Base-by-base conservation (phyloP, 208 protist genomes). In the Crithidia fasciculata region DNA sequence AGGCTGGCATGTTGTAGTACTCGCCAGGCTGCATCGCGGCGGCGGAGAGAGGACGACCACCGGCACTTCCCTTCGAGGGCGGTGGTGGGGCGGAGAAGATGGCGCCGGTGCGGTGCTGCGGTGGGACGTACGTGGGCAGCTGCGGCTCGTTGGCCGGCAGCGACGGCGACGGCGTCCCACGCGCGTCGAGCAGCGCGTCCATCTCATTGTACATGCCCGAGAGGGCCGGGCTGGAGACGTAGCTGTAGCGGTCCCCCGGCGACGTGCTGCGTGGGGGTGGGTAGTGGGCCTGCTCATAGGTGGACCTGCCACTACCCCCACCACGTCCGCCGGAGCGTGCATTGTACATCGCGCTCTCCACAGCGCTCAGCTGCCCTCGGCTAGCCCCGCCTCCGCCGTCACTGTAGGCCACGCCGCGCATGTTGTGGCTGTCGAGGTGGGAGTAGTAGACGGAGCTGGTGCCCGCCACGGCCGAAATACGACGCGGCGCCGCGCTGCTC, bases 311-410 rank as follows among this genome's bases (percentile, higher is more conserved):
- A 49, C 45, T 8, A 49, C 45, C 45, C 45, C 45, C 9, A 2
- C 45, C 12, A 13, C 12, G 7, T 0, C 45, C 45, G 45, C 9
- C 45, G 45, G 12, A 49, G 45, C 9, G 12, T 49, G 45, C 45
- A 13, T 49, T 3, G 65, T 61, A 60, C 53, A 70, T 45, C 36
- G 50, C 28, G 53, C 41, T 61, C 41, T 61, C 53, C 53, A 53
- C 18, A 5, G 52, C 41, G 54, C 61, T 52, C 41, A 70, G 40
- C 53, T 59, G 65, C 4, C 41, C 15, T 18, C 59, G 37, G 37
- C 64, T 47, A 13, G 43, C 18, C 13, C 39, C 53, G 9, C 53
- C 50, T 4, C 52, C 53, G 19, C 65, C 45, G 54, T 49, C 45
- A 13, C 65, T 53, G 41, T 53, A 61, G 4, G 39, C 65, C 5